Conservation (phyloP, 2,329 filamentous ascomycete genomes). For the Aureobasidium sp. region DNA sequence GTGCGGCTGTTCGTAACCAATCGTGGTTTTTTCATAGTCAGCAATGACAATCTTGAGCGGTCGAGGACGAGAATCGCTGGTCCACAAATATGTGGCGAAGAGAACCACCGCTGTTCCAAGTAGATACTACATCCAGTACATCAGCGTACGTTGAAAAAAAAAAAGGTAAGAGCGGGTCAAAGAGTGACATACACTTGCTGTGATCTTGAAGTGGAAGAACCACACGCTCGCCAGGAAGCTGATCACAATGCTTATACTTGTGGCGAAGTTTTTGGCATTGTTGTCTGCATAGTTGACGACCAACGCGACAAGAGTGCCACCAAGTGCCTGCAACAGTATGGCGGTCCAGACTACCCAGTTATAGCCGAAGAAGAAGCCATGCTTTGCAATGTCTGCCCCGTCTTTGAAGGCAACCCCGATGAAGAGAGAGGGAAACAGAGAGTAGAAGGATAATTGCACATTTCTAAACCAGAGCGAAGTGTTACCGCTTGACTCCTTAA, state of each 20-base stretch:
- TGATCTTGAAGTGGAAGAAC: conserved; percentile 75
- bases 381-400: conserved; percentile 70
- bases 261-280: conserved; percentile 89
- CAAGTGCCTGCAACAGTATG: conserved; percentile 72
- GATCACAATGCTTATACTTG: conserved; percentile 82
- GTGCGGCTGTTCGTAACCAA: conserved; percentile 39
- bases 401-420: conserved; percentile 83
- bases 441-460: conserved; percentile 90
- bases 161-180: too few relatives aligned
- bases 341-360: conserved; percentile 86
- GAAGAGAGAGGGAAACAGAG: conserved; percentile 79
- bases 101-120: conserved; percentile 73
- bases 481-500: conserved; percentile 72
- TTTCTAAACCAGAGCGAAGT: conserved; percentile 90
- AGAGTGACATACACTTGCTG: conserved; percentile 64
- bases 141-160: background rate
- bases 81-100: conserved; percentile 79
- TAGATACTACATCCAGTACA: conserved; percentile 57
- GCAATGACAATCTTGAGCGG: conserved; percentile 63
- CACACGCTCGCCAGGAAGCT: conserved; percentile 79
- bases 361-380: conserved; percentile 92
- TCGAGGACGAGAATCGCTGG: conserved; percentile 52
- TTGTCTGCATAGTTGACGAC: conserved; percentile 81
- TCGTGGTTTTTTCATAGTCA: conserved; percentile 67
- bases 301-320: conserved; percentile 75